Evolutionary conservation across 1,284 basidiomycete genomes (phyloP).

Genomic region (Malassezia pachydermatis): DNA sequence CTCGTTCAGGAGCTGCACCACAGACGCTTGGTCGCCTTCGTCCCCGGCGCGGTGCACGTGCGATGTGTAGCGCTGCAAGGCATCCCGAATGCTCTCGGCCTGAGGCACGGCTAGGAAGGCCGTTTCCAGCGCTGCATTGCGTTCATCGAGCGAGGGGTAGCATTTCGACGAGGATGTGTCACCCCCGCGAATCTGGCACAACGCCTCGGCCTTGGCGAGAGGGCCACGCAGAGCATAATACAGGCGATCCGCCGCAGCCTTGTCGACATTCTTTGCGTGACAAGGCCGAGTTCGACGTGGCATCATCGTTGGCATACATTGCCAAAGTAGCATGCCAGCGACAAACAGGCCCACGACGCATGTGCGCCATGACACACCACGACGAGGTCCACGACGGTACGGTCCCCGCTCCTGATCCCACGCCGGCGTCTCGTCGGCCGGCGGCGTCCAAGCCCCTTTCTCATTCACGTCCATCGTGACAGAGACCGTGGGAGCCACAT

Average conservation of each 20-base stretch:
- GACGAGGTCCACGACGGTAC: too few species aligned
- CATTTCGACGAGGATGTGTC: background rate
- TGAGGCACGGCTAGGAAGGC: slow-evolving; percentile 24
- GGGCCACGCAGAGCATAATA: background rate
- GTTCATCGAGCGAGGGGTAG: background rate
- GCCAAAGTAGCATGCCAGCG: background rate
- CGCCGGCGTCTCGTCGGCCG: too few species aligned
- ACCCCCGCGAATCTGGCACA: background rate
- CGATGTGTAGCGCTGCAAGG: slow-evolving; percentile 32
- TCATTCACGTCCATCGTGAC: background rate
- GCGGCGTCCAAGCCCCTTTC: background rate
- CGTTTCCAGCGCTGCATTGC: slow-evolving; percentile 12
- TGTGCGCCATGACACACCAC: background rate
- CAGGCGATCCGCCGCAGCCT: background rate
- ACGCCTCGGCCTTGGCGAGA: background rate
- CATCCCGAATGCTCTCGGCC: slow-evolving; percentile 23
- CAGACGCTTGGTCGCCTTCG: slow-evolving; percentile 27
- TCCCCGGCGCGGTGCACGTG: slow-evolving; percentile 33
- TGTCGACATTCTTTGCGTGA: background rate
- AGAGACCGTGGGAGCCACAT: background rate
- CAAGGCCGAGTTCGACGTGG: too few species aligned
- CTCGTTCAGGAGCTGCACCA: slow-evolving; percentile 26
- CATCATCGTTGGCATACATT: too few species aligned
- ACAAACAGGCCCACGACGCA: background rate
- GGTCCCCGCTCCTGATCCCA: too few species aligned